Base-by-base conservation (phyloP, 1,284 basidiomycete species). In the Stereum hirsutum region DNA sequence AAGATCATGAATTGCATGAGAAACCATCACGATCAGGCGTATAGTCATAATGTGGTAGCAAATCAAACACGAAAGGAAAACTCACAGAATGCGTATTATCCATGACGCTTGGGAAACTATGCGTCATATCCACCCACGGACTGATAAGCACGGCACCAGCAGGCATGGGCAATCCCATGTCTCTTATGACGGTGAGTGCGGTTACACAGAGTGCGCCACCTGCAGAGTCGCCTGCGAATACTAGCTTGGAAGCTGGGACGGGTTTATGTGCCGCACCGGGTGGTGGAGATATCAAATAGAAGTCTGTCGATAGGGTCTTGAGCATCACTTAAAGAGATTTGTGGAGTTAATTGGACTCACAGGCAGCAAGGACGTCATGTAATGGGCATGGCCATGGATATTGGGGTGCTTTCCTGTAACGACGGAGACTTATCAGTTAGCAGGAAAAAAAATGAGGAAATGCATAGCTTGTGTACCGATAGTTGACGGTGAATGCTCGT, bases 331-430 rank as follows among this genome's bases (percentile, higher is more conserved):
- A 10, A 28, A 11, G 34, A 21, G 20, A 43, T 1, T 37, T 10
- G 28, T 24, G 24, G 15, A 45, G 23, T 8, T 17, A 12, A 36
- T 17, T 19, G n/a, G 33, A 54, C 66, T 37, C 54, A 76, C 78
- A 91, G 0, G 85, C 84, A 2, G 88, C 82, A 19, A 90, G 62
- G 20, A 81, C 79, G 56, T 91, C 88, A 51, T 89, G 85, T 4
- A 93, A 57, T 0, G 86, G 81, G 57, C 89, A 92, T 0, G 89
- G 90, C 75, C 88, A 93, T 2, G 89, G 89, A 52, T 89, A 90
- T 57, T 90, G 87, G 1, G 89, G 88, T 1, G 87, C 80, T 61
- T 87, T 86, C 25, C 75, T 75, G 47, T 2, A 39, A 8, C 6
- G 10, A 39, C 15, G 15, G 34, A 20, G 63, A 59, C 3, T 55